Percentiles rank a stretch among this genome's conserved stretches.
phyloP scores from a whole-genome alignment of 768 basidiomycete genomes.

The Leccinum boreale region DNA sequence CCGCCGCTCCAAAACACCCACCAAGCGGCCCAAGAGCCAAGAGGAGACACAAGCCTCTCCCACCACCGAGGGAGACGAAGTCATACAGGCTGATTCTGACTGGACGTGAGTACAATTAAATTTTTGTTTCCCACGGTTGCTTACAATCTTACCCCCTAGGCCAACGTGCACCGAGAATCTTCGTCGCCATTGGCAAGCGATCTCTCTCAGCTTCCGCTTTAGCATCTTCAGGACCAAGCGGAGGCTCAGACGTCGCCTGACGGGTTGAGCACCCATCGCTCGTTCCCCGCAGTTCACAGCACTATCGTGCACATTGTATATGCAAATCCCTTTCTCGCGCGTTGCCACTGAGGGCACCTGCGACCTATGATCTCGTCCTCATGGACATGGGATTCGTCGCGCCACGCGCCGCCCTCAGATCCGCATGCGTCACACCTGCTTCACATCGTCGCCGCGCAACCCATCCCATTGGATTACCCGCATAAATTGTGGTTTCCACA shows the following conservation, averaged over 20 bases:
- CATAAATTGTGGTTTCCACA: constrained; percentile 14
- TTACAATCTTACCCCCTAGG: constrained; percentile 29
- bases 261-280: constrained; percentile 18
- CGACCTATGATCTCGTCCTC: constrained; percentile 18
- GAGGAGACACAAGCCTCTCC: constrained; percentile 18
- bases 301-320: constrained; percentile 16
- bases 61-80: constrained; percentile 3
- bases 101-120: constrained; percentile 30
- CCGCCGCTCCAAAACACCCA: constrained; percentile 18
- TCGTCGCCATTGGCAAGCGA: constrained; percentile 58
- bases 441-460: constrained; percentile 15
- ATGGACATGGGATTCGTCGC: constrained; percentile 23
- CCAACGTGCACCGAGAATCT: constrained; percentile 57
- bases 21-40: constrained; percentile 11
- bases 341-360: constrained; percentile 23
- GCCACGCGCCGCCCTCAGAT: constrained; percentile 22
- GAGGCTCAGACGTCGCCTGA: constrained; percentile 29
- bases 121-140: neutral
- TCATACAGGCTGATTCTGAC: constrained; percentile 23
- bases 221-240: constrained; percentile 53
- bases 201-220: constrained; percentile 54
- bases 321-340: constrained; percentile 24
- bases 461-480: constrained; percentile 19
- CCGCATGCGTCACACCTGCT: constrained; percentile 20
- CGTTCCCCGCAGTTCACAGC: constrained; percentile 12